A percentile compares a stretch with the other conserved stretches of the same genome.
Conservation (phyloP, 2,329 filamentous ascomycete genomes). For the Paraphaeosphaeria sporulosa region DNA sequence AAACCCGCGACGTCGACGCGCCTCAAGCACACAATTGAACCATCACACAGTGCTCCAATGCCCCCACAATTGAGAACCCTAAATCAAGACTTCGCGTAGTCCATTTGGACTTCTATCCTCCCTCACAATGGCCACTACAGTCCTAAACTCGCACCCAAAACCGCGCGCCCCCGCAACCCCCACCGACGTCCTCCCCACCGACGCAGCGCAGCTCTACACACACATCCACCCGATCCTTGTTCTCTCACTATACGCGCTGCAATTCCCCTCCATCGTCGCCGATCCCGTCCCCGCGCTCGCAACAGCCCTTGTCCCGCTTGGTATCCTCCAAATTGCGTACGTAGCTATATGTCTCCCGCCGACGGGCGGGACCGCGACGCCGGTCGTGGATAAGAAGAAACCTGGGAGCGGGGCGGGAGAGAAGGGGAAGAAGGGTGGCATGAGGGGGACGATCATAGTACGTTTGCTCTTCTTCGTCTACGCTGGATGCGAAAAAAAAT, state of each 20-base stretch:
- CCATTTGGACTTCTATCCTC: not conserved
- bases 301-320: constrained; percentile 67
- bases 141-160: constrained; percentile 32
- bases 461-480: constrained; percentile 21
- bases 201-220: constrained; percentile 63
- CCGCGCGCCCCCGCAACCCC: constrained; percentile 44
- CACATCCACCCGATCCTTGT: constrained; percentile 74
- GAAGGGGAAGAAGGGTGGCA: constrained; percentile 37
- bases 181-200: constrained; percentile 56
- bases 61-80: not conserved
- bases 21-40: not conserved
- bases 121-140: constrained; percentile 35
- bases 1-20: constrained; percentile 9
- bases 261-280: constrained; percentile 72
- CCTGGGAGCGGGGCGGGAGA: constrained; percentile 46
- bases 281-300: constrained; percentile 73
- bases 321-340: constrained; percentile 68
- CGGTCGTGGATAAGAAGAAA: constrained; percentile 57
- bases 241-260: constrained; percentile 67
- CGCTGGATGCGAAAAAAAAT: too few relatives aligned
- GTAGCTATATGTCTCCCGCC: constrained; percentile 66
- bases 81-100: not conserved
- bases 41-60: not conserved
- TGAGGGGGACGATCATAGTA: constrained; percentile 52
- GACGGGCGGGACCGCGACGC: constrained; percentile 49